A percentile compares a stretch with the other conserved stretches of the same genome.
Evolutionary conservation across 345 rosid genomes (phyloP).

Genomic region (Aethionema arabicum): DNA sequence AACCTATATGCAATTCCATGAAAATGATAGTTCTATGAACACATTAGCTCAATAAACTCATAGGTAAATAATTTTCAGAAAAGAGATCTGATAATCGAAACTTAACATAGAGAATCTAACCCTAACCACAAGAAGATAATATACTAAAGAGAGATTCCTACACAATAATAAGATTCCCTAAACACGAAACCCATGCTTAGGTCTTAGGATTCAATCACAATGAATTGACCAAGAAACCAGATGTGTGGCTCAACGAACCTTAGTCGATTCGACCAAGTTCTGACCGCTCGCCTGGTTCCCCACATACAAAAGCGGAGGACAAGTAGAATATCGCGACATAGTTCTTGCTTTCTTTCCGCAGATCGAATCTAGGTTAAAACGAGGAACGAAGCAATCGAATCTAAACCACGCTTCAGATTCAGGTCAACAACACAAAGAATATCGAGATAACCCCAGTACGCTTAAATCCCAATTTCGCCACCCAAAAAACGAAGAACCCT

Average conservation of each 20-base stretch:
- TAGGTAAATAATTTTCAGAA: no score
- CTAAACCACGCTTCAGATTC: conserved; percentile 14
- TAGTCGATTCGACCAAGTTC: conserved; percentile 50
- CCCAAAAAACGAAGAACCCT: not conserved
- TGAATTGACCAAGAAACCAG: conserved; percentile 22
- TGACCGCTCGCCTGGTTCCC: conserved; percentile 41
- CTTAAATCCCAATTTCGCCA: not conserved
- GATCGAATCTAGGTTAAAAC: conserved; percentile 7
- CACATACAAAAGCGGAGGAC: conserved; percentile 37
- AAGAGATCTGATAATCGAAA: no score
- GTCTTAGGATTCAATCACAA: not conserved
- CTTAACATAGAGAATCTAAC: no score
- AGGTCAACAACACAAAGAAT: not conserved
- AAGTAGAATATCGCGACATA: conserved; percentile 62
- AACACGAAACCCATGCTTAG: not conserved
- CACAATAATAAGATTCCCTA: conserved; percentile 1
- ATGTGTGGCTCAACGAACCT: conserved; percentile 59
- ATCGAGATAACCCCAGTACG: not conserved
- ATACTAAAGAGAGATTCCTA: no score
- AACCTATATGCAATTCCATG: no score
- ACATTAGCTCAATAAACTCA: no score
- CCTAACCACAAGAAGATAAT: no score
- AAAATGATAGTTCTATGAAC: no score
- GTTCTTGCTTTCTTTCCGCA: not conserved
- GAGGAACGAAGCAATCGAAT: not conserved